phyloP scores from a whole-genome alignment of 108 stramenopile genomes.

The Aurantiochytrium sp. region DNA sequence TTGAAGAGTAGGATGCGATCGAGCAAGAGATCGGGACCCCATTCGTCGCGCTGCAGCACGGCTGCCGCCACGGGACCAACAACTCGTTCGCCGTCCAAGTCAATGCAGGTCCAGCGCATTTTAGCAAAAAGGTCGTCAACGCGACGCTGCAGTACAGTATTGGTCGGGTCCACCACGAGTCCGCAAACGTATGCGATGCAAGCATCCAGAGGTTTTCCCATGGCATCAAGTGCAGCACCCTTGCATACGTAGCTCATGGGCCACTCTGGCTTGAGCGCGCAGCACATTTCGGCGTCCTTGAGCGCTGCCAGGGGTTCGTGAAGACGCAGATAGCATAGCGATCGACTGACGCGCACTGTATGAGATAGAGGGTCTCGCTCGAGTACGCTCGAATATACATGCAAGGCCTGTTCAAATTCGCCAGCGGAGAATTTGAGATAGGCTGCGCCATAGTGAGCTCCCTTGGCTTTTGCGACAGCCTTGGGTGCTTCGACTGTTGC shows the following conservation, averaged over 20 bases:
- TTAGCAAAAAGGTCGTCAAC: not conserved
- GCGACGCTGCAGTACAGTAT: not conserved
- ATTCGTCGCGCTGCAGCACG: not conserved
- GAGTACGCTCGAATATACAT: not conserved
- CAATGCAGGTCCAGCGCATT: not conserved
- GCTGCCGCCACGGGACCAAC: not conserved
- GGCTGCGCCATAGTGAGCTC: not conserved
- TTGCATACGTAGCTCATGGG: constrained; percentile 8
- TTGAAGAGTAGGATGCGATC: not conserved
- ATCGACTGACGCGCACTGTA: not conserved
- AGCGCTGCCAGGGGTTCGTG: not conserved
- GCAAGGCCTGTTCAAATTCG: not conserved
- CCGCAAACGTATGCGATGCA: not conserved
- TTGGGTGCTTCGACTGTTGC: too few relatives aligned
- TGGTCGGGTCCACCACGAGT: not conserved
- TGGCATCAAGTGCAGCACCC: not conserved
- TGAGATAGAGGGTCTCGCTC: not conserved
- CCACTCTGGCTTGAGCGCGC: constrained; percentile 8
- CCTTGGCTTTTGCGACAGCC: not conserved
- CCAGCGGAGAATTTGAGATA: not conserved
- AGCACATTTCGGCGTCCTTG: not conserved
- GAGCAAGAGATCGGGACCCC: not conserved
- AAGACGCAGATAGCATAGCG: not conserved
- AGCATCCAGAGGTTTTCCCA: not conserved
- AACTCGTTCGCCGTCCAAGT: not conserved